phyloP scores from a whole-genome alignment of 106 monocot species.

The Vanilla planifolia region DNA sequence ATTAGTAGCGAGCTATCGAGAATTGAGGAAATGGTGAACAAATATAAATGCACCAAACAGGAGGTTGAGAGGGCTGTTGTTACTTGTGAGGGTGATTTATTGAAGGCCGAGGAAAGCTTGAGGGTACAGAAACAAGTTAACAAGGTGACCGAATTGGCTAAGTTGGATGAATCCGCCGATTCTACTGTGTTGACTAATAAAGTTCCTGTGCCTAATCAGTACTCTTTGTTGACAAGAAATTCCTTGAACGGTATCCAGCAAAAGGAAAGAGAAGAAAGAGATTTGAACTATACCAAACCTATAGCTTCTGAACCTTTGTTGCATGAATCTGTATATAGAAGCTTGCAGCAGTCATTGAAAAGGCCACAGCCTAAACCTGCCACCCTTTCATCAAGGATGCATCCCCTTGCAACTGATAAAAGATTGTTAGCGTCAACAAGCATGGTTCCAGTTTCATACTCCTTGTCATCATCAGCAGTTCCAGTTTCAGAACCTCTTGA shows the following conservation, averaged over 20 bases:
- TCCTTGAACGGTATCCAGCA: conserved; percentile 26
- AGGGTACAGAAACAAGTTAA: conserved; percentile 54
- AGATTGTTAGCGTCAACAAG: conserved; percentile 31
- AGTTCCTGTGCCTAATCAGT: conserved; percentile 1
- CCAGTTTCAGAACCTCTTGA: conserved; percentile 15
- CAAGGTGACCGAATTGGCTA: conserved; percentile 6
- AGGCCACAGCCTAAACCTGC: conserved; percentile 23
- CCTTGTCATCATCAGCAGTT: conserved; percentile 19
- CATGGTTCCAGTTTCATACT: conserved; percentile 22
- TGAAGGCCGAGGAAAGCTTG: conserved; percentile 48
- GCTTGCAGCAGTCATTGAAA: conserved; percentile 24
- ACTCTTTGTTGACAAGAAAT: conserved; percentile 12
- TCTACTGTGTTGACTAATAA: conserved; percentile 1
- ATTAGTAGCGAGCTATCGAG: conserved; percentile 62
- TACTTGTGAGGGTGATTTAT: conserved; percentile 68
- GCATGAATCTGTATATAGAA: conserved; percentile 22
- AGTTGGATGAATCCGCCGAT: conserved; percentile 19
- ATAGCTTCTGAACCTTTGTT: background rate
- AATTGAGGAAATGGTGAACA: conserved; percentile 45
- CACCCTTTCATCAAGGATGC: conserved; percentile 18
- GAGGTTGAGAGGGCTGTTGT: conserved; percentile 82
- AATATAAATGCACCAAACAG: conserved; percentile 69
- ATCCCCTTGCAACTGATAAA: conserved; percentile 20
- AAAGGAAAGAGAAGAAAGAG: conserved; percentile 40
- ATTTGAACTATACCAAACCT: conserved; percentile 33